A percentile compares a stretch with the other conserved stretches of the same genome.
phyloP scores from a whole-genome alignment of 768 basidiomycete genomes.

The Cystobasidium ongulense region DNA sequence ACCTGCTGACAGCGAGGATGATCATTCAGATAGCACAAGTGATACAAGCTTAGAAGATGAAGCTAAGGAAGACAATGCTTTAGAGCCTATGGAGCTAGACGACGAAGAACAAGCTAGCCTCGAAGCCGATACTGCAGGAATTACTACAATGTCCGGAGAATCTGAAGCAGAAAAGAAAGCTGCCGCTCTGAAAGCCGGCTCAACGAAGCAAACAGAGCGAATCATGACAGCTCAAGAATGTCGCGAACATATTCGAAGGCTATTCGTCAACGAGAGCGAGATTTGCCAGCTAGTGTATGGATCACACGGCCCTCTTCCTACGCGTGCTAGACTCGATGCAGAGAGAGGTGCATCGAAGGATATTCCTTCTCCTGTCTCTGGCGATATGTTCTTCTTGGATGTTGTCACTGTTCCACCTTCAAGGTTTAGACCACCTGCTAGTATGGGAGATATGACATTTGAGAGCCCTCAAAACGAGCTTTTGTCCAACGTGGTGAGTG shows the following conservation, averaged over 20 bases:
- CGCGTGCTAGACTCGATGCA: constrained; percentile 34
- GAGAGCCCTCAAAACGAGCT: constrained; percentile 95
- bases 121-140: constrained; percentile 42
- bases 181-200: constrained; percentile 58
- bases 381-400: constrained; percentile 97
- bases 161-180: constrained; percentile 67
- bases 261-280: constrained; percentile 73
- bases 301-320: constrained; percentile 72
- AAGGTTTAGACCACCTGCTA: constrained; percentile 86
- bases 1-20: constrained; percentile 49
- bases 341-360: not conserved
- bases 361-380: constrained; percentile 51
- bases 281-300: constrained; percentile 84
- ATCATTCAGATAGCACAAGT: constrained; percentile 49
- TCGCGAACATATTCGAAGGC: constrained; percentile 77
- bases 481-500: constrained; percentile 67
- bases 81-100: constrained; percentile 45
- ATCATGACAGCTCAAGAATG: constrained; percentile 86
- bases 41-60: constrained; percentile 51
- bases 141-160: constrained; percentile 58
- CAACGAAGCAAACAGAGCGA: constrained; percentile 54
- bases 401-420: constrained; percentile 85
- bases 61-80: constrained; percentile 42
- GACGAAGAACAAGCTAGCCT: constrained; percentile 52
- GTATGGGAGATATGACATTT: constrained; percentile 83